Percentiles rank a stretch among this genome's conserved stretches.
Conservation (phyloP, 1,284 basidiomycete species). For the Marasmius tenuissimus region DNA sequence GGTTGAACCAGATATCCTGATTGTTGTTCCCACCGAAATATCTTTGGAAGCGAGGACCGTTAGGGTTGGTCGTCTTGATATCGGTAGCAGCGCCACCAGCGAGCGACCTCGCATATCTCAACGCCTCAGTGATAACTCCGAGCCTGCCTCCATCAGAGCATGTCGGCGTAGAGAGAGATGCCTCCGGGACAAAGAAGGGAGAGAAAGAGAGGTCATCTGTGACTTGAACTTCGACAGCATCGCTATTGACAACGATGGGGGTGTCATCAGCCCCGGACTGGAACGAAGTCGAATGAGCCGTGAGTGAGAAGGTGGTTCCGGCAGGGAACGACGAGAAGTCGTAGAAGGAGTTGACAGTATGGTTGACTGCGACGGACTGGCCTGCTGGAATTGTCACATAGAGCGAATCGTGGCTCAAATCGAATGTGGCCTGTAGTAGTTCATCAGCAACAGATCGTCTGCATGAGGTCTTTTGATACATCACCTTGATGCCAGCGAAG, state of each 20-base stretch:
- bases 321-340: slow-evolving; percentile 18
- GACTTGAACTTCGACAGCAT: slow-evolving; percentile 12
- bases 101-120: slow-evolving; percentile 13
- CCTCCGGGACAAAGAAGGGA: slow-evolving; percentile 7
- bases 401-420: slow-evolving; percentile 6
- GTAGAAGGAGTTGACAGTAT: slow-evolving; percentile 15
- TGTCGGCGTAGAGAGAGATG: slow-evolving; percentile 7
- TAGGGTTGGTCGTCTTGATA: slow-evolving; percentile 10
- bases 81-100: slow-evolving; percentile 16
- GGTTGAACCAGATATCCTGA: slow-evolving; percentile 15
- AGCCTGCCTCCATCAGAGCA: slow-evolving; percentile 10
- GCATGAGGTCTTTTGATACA: background rate
- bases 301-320: slow-evolving; percentile 10
- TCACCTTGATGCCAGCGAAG: slow-evolving; percentile 17
- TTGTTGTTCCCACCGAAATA: slow-evolving; percentile 17
- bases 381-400: slow-evolving; percentile 20
- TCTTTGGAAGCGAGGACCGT: slow-evolving; percentile 6
- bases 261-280: slow-evolving; percentile 11
- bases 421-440: slow-evolving; percentile 6
- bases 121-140: slow-evolving; percentile 7
- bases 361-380: slow-evolving; percentile 17
- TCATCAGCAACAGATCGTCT: background rate
- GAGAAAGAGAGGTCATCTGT: slow-evolving; percentile 11
- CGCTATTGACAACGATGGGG: slow-evolving; percentile 6
- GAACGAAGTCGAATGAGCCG: background rate